Evolutionary conservation across 169 alveolate species (phyloP), one percentile per base, ranked within the genome.

Genomic region (Babesia gibsoni): DNA sequence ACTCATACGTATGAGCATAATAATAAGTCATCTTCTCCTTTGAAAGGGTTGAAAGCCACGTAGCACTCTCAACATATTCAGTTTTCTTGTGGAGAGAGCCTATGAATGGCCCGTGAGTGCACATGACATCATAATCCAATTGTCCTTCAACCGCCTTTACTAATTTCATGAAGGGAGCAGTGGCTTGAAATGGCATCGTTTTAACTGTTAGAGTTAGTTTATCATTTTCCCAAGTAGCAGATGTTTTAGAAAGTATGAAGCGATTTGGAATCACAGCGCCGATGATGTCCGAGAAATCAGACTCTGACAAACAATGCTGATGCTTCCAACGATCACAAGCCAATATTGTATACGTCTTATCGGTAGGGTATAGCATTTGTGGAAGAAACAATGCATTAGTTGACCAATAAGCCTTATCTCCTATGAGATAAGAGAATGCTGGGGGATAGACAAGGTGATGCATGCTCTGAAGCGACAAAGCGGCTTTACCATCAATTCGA

Each of bases 311-410:
- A 52, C 84, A 75, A 14, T 22, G 27, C 18, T 35, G 67, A 33
- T 54, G 73, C 2, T 49, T 35, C 84, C 84, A 75, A 20, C 84
- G 84, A 52, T 75, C 80, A 33, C 84, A 75, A 6, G 46, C 63
- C 6, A 39, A 7, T 8, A 75, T 41, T 14, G 30, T 50, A 42
- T 75, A 75, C 7, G 69, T 29, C 6, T 30, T 33, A 37, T 61
- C 58, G 1, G 22, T 20, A 2, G 49, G 35, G 3, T 45, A 42
- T 12, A 61, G 9, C 59, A 61, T 0, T 27, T 61, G 27, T 9
- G 72, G 72, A n/a, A 61, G 46, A 30, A 61, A 61, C 2, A 45
- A 27, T 20, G 27, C 8, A 9, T 18, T 30, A n/a, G 45, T 30
- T 5, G 72, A 61, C 72, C 72, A 61, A 35, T 25, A 42, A 2